Base-by-base conservation (phyloP, 106 monocot species). In the Hemerocallis citrina region DNA sequence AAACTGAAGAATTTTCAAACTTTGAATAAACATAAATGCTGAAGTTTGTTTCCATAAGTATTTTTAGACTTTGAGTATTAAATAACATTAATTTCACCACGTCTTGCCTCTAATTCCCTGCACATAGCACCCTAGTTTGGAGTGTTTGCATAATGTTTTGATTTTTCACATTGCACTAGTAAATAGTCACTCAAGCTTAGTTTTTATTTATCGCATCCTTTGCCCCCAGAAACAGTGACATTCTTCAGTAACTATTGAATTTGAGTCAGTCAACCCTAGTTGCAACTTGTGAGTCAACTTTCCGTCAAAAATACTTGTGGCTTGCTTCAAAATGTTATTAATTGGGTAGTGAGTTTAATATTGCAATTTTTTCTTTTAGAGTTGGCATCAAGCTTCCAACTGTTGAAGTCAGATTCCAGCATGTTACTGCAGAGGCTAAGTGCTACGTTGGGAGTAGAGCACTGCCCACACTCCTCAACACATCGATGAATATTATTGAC, bases 391-490 rank as follows among this genome's bases (percentile, higher is more conserved):
- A 65, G 19, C 72, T 83, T 21, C 83, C 88, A 23, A 88, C 76
- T 5, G 77, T 80, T 29, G 83, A 89, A 65, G 80, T 89, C 27
- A 77, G 89, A 38, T 84, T 77, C 28, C 38, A 80, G 52, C 52
- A 73, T 29, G 1, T 89, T 7, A 72, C 41, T 0, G 50, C 84
- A 14, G 70, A 77, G 69, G 83, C 89, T 2, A 57, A 80, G n/a
- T 80, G 83, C 63, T 61, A 84, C 40, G 66, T 75, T 3, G 89
- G 89, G 33, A 62, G 44, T 55, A 56, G 89, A 64, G 89, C 89
- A 20, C 62, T 89, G 36, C 89, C 89, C 3, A 72, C 89, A 0
- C 80, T 89, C 15, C 0, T 49, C 38, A 89, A 89, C 65, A 35
- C 55, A 5, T 25, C 68, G 9, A 54, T 38, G 19, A 75, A 89